Conservation (phyloP, 2,329 filamentous ascomycete species). For the Neocatenulostroma microsporum region DNA sequence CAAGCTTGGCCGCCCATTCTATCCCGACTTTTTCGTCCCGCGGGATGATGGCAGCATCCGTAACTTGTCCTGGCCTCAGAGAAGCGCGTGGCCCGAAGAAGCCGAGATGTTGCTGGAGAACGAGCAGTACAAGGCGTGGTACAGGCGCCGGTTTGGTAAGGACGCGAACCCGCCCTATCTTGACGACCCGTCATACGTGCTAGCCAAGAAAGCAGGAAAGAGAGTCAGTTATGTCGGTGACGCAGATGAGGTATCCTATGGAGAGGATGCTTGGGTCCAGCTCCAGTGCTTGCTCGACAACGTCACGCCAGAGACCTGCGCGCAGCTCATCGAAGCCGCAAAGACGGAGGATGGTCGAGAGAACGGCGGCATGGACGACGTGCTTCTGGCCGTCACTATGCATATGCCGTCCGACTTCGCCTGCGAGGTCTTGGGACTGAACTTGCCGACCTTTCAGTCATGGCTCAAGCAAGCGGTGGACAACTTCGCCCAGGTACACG, state of each 20-base stretch:
- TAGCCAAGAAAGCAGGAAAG: too few relatives aligned
- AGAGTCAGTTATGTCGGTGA: too few relatives aligned
- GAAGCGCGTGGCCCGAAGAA: not conserved
- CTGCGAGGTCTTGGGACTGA: not conserved
- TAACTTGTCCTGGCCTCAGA: not conserved
- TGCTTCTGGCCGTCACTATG: constrained; percentile 1
- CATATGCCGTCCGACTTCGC: not conserved
- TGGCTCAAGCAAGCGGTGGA: not conserved
- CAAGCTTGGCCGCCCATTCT: not conserved
- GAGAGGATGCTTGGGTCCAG: constrained; percentile 1
- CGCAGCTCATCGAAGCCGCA: not conserved
- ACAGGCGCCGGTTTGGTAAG: too few relatives aligned
- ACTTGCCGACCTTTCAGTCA: too few relatives aligned
- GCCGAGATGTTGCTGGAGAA: constrained; percentile 1
- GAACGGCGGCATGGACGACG: not conserved
- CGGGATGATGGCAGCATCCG: not conserved
- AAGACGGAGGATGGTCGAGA: not conserved
- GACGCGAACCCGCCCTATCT: too few relatives aligned
- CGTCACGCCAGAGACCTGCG: constrained; percentile 1
- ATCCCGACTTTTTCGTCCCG: too few relatives aligned
- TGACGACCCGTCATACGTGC: too few relatives aligned
- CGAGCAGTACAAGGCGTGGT: not conserved
- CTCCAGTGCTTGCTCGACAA: not conserved
- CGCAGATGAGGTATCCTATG: not conserved
- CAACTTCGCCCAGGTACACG: constrained; percentile 1